Conservation (phyloP, 306 rosid species). For the Castanopsis chinensis region DNA sequence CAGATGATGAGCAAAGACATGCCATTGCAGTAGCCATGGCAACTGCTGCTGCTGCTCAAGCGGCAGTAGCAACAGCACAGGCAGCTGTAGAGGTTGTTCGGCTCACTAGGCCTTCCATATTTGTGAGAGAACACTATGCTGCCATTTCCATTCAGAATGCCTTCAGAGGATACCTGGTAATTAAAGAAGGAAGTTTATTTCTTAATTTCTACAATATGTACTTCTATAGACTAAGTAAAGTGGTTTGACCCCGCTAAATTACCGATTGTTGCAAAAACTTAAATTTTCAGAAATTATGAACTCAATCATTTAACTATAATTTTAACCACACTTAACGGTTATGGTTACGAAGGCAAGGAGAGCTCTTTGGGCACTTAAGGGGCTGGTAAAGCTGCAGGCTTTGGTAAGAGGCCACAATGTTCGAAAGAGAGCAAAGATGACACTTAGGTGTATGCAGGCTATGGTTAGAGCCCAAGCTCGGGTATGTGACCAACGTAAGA, state of each 20-base stretch:
- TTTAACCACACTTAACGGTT: no score
- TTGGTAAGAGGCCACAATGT: slow-evolving; percentile 58
- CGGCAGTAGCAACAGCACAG: slow-evolving; percentile 43
- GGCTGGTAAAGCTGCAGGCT: slow-evolving; percentile 58
- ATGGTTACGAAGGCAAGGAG: slow-evolving; percentile 44
- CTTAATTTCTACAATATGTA: background rate
- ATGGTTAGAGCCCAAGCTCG: slow-evolving; percentile 48
- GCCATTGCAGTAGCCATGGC: slow-evolving; percentile 46
- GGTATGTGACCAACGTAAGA: slow-evolving; percentile 36
- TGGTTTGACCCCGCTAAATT: background rate
- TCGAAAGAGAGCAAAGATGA: slow-evolving; percentile 43
- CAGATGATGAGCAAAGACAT: slow-evolving; percentile 21
- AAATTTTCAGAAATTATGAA: no score
- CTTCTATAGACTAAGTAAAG: background rate
- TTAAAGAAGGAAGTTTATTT: background rate
- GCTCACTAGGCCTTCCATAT: slow-evolving; percentile 38
- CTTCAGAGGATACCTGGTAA: slow-evolving; percentile 62
- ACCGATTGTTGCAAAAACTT: no score
- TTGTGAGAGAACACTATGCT: slow-evolving; percentile 34
- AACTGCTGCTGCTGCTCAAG: slow-evolving; percentile 41
- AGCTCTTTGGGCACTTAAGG: slow-evolving; percentile 57
- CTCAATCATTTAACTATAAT: no score
- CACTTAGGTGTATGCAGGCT: slow-evolving; percentile 61
- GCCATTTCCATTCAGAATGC: slow-evolving; percentile 50
- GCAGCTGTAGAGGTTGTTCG: slow-evolving; percentile 42